phyloP scores from a whole-genome alignment of 2,329 filamentous ascomycete genomes.

The Cercospora beticola region DNA sequence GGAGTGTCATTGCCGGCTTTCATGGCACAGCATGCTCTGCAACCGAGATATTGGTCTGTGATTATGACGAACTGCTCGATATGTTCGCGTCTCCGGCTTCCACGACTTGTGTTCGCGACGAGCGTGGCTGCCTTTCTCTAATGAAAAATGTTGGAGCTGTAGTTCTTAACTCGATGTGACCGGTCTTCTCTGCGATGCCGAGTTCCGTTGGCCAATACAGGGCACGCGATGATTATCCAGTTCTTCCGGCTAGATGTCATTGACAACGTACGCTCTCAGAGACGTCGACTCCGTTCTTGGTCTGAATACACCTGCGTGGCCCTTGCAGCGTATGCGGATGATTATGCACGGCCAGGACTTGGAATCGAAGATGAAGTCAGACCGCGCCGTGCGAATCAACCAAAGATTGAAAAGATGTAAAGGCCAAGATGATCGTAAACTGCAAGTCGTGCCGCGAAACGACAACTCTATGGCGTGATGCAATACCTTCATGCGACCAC shows the following conservation, averaged over 20 bases:
- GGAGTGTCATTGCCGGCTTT: neutral
- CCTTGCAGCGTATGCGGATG: neutral
- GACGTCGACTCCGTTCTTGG: neutral
- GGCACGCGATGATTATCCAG: neutral
- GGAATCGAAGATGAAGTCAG: neutral
- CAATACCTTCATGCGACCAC: neutral
- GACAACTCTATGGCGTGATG: neutral
- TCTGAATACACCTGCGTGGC: neutral
- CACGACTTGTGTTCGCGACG: neutral
- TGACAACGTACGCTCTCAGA: no score
- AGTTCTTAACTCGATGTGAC: neutral
- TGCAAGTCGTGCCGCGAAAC: neutral
- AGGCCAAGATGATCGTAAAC: neutral
- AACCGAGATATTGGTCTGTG: neutral
- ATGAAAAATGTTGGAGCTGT: neutral
- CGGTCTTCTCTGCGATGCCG: neutral
- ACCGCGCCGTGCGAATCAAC: neutral
- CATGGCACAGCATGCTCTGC: neutral
- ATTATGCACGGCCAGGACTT: neutral
- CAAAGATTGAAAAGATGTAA: neutral
- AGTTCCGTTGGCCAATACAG: neutral
- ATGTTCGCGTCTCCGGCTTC: neutral
- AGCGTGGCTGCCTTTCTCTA: neutral
- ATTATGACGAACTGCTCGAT: neutral
- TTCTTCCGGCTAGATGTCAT: neutral